Evolutionary conservation across 129 eudicot species (phyloP).

Genomic region (Flaveria linearis): DNA sequence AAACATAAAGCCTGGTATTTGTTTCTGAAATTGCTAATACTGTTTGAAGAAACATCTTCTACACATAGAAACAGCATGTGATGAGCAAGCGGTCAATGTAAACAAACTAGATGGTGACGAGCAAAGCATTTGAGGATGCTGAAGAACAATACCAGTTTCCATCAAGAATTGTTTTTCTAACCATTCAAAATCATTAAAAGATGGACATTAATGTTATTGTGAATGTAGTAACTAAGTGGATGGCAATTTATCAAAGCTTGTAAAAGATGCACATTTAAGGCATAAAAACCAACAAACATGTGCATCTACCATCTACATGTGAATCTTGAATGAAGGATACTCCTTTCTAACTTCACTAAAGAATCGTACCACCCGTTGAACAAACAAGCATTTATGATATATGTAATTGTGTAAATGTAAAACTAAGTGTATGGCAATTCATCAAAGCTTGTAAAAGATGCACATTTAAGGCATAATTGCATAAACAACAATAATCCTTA

Average conservation of each 20-base stretch:
- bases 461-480: too few species aligned
- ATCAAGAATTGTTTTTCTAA: background rate
- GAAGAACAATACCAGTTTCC: background rate
- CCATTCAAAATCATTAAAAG: background rate
- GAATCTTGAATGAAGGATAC: background rate
- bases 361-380: too few species aligned
- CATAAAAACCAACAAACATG: background rate
- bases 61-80: background rate
- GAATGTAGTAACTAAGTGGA: background rate
- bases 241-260: background rate
- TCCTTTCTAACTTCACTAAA: too few species aligned
- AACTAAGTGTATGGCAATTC: too few species aligned
- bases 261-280: background rate
- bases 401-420: too few species aligned
- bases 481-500: too few species aligned
- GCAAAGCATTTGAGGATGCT: background rate
- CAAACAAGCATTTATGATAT: too few species aligned
- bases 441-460: too few species aligned
- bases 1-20: background rate
- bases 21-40: background rate
- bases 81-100: background rate
- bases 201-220: background rate
- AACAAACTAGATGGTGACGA: background rate
- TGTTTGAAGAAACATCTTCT: background rate
- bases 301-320: background rate